Evolutionary conservation across 768 basidiomycete genomes (phyloP).

Genomic region (Suillus plorans): DNA sequence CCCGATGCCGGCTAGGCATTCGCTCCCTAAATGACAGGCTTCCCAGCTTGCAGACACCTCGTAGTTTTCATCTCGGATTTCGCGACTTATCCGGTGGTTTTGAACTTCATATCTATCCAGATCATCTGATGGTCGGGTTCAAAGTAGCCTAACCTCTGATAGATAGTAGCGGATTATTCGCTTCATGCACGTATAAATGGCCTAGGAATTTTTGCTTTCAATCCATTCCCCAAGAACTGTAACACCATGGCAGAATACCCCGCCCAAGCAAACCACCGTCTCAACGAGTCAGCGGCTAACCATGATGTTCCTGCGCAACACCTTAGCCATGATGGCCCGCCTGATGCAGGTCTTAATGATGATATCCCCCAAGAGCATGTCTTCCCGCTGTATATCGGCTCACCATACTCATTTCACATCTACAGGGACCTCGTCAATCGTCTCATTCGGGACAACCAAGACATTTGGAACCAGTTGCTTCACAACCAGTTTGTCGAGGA

Average conservation of each 20-base stretch:
- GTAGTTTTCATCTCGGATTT: background rate
- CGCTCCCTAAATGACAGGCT: background rate
- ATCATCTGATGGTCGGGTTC: background rate
- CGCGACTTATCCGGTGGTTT: background rate
- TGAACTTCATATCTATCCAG: background rate
- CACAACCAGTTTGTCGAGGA: conserved; percentile 8
- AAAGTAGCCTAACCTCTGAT: background rate
- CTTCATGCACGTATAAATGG: background rate
- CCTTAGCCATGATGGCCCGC: background rate
- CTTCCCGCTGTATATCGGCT: background rate
- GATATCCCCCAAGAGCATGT: background rate
- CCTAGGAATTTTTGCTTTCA: background rate
- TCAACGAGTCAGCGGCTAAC: background rate
- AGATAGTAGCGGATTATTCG: background rate
- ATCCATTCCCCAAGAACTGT: background rate
- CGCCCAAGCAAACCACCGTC: background rate
- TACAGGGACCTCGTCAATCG: conserved; percentile 13
- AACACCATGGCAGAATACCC: background rate
- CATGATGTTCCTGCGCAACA: background rate
- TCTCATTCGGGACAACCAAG: conserved; percentile 14
- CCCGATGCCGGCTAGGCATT: background rate
- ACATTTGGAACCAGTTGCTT: conserved; percentile 12
- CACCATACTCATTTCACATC: background rate
- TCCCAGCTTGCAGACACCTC: background rate
- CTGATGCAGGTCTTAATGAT: background rate